Conservation (phyloP, 1,284 basidiomycete species). For the Pseudozyma sp. region DNA sequence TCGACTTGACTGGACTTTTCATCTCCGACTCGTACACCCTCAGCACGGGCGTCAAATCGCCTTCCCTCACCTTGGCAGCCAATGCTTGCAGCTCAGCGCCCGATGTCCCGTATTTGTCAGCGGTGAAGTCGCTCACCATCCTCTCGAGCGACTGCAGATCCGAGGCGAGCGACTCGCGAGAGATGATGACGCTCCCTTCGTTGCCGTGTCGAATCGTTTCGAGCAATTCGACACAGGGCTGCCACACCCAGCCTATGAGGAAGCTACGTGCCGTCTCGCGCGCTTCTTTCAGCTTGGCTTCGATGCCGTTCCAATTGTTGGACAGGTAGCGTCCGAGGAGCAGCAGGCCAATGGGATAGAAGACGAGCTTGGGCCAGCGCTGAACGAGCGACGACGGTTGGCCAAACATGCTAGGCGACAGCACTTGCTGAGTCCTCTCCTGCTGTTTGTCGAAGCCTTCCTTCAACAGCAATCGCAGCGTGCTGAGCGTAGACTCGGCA, state of each 20-base stretch:
- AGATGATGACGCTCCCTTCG: slow-evolving; percentile 76
- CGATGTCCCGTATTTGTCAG: slow-evolving; percentile 79
- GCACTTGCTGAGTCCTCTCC: slow-evolving; percentile 21
- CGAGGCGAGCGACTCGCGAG: slow-evolving; percentile 80
- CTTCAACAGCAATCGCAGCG: slow-evolving; percentile 36
- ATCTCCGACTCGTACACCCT: slow-evolving; percentile 93
- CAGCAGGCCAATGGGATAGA: slow-evolving; percentile 51
- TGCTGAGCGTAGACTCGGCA: slow-evolving; percentile 27
- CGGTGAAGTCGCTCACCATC: slow-evolving; percentile 87
- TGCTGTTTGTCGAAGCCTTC: slow-evolving; percentile 40
- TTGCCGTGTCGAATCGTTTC: slow-evolving; percentile 84
- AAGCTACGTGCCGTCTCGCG: slow-evolving; percentile 81
- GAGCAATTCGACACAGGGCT: slow-evolving; percentile 84
- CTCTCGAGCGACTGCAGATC: slow-evolving; percentile 89
- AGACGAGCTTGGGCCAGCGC: slow-evolving; percentile 59
- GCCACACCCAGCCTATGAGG: slow-evolving; percentile 84
- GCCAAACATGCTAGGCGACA: slow-evolving; percentile 41
- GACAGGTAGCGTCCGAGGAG: slow-evolving; percentile 40
- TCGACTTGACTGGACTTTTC: slow-evolving; percentile 82
- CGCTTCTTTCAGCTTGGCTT: slow-evolving; percentile 73
- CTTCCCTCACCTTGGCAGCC: slow-evolving; percentile 77
- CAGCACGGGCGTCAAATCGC: slow-evolving; percentile 89
- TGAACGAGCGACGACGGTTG: slow-evolving; percentile 50
- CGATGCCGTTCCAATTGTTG: slow-evolving; percentile 56
- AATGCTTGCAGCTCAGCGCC: slow-evolving; percentile 75